A percentile compares a stretch with the other conserved stretches of the same genome.
Evolutionary conservation across 2,329 filamentous ascomycete species (phyloP).

Genomic region (Alternaria ventricosa): DNA sequence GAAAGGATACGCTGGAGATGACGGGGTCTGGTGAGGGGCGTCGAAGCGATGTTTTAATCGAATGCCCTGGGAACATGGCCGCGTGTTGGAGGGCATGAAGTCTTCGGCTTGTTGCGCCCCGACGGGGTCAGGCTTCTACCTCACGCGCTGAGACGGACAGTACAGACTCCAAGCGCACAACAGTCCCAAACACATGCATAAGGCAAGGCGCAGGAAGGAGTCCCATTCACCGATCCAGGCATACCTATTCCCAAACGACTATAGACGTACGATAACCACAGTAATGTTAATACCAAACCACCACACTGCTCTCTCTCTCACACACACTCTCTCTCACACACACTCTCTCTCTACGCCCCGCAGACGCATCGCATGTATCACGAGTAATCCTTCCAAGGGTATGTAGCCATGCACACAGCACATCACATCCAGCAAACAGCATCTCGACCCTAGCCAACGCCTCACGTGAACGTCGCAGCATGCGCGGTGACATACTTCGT

Average conservation of each 20-base stretch:
- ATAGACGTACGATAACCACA: background rate
- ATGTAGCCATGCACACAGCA: background rate
- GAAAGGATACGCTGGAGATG: background rate
- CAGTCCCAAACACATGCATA: background rate
- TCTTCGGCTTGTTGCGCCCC: background rate
- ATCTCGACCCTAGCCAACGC: background rate
- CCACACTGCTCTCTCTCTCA: too few species aligned
- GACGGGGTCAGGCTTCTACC: background rate
- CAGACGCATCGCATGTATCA: background rate
- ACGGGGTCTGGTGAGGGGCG: background rate
- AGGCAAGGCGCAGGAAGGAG: background rate
- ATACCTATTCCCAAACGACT: background rate
- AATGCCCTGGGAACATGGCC: background rate
- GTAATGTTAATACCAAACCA: slow-evolving; percentile 1
- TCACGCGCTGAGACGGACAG: background rate
- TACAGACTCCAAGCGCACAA: background rate
- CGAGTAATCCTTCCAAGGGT: background rate
- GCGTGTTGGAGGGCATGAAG: background rate
- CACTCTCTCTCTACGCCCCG: background rate
- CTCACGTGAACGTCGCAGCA: slow-evolving; percentile 10
- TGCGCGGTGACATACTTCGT: slow-evolving; percentile 1
- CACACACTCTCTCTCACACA: too few species aligned
- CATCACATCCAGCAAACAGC: background rate
- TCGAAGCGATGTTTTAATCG: background rate
- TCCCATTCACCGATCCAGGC: background rate